Base-by-base conservation (phyloP, 2,329 filamentous ascomycete species). In the Niveomyces coronatus region DNA sequence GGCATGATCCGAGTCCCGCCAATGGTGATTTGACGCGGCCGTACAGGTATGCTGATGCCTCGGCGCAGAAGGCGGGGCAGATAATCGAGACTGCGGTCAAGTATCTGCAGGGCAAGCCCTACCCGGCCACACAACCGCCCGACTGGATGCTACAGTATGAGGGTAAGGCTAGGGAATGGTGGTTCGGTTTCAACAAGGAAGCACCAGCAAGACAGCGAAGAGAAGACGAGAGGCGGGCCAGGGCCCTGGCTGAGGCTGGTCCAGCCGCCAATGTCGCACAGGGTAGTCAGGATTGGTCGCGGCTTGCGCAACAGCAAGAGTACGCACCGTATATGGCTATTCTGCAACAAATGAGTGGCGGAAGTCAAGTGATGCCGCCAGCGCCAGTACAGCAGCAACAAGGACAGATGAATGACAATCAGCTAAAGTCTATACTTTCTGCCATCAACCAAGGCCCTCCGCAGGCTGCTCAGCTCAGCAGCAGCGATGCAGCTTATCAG, bases 121-220 rank as follows among this genome's bases (percentile, higher is more conserved):
- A 62, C 43, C 72, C 71, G 11, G 55, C 71, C 3, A 65, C 50
- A 2, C 62, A 69, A 30, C 68, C 74, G 4, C 71, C 74, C 1
- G 62, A 64, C 14, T 74, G 71, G 63, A 62, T 76, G 45, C 55
- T 54, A 9, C 55, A 64, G 16, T 61, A 69, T 22, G 53, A 63
- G 3, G 65, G 65, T 22, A 63, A 63, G 43, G 57, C 67, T 0
- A 63, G 64, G 9, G 65, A 72, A 44, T 78, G 73, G 72, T 68
- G 65, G 57, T 53, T 64, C 9, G 70, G 69, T 0, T 68, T 64
- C 44, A 61, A 62, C 39, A 62, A 58, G 42, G 64, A 64, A 36
- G 31, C 51, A 10, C 53, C 59, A 8, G 50, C 52, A 2, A 59
- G 58, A 31, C 56, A 65, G 32, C 62, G 62, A 39, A 58, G 53